Conservation (phyloP, 495 filamentous ascomycete genomes). For the Neurospora cerealis region DNA sequence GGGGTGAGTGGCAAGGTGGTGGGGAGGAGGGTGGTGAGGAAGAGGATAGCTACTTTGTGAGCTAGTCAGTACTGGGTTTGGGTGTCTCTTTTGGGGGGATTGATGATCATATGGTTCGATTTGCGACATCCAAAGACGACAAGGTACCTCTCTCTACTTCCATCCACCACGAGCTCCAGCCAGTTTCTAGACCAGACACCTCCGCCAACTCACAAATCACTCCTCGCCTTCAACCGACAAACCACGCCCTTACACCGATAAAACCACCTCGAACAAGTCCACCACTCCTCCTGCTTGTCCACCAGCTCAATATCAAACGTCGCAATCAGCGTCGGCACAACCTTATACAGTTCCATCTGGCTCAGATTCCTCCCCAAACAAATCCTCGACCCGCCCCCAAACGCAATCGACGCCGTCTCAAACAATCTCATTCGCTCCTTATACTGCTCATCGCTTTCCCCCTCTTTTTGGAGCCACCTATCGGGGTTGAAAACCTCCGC, state of each 20-base stretch:
- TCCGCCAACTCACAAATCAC: neutral
- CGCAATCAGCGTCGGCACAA: conserved; percentile 50
- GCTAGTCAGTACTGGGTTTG: neutral
- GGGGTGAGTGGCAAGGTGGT: neutral
- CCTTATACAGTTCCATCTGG: conserved; percentile 55
- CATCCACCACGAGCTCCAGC: too few species aligned
- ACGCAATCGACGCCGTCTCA: conserved; percentile 28
- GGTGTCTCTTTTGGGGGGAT: neutral
- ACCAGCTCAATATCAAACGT: conserved; percentile 34
- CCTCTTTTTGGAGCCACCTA: conserved; percentile 25
- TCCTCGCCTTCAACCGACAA: conserved; percentile 7
- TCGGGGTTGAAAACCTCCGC: conserved; percentile 45
- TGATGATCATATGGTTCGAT: neutral
- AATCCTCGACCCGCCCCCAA: conserved; percentile 51
- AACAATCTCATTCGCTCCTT: conserved; percentile 11
- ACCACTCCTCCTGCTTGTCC: conserved; percentile 14
- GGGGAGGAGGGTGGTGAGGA: neutral
- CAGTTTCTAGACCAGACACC: too few species aligned
- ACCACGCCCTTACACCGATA: conserved; percentile 9
- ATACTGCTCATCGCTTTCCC: conserved; percentile 15
- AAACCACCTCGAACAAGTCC: conserved; percentile 14
- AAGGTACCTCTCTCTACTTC: neutral
- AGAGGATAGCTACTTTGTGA: neutral
- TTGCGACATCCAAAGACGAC: neutral
- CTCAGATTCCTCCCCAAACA: conserved; percentile 58